Base-by-base conservation (phyloP, 2,329 filamentous ascomycete species). In the Fusarium sp. region DNA sequence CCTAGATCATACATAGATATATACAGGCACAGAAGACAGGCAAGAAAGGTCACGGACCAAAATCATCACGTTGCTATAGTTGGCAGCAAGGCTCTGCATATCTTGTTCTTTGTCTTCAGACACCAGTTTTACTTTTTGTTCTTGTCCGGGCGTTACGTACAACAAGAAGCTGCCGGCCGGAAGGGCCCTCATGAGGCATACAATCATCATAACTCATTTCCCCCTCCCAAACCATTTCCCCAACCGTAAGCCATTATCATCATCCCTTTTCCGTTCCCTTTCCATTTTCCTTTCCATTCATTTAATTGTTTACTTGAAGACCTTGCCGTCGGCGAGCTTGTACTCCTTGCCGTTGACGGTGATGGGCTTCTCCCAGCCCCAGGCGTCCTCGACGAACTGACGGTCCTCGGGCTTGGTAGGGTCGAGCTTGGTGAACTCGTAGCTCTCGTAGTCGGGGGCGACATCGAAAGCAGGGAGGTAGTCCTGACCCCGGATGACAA, bases 371-470 rank as follows among this genome's bases (percentile, higher is more conserved):
- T 98, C 96, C 93, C 94, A 97, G 70, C 90, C 87, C 96, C 96
- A 99, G 85, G 92, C 88, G 81, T 92, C 90, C 80, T 96, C 90
- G 79, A 99, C 87, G 81, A 93, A 95, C 81, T 92, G 91, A 80
- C 88, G 90, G 89, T 98, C 94, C 83, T 95, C 94, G 59, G 88
- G 82, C 82, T 94, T 97, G 82, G 84, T 90, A 81, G 90, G 92
- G 88, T 99, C 95, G 78, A 99, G 94, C 92, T 98, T 98, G 83
- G 86, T 92, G 91, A 98, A 98, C 77, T 89, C 84, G 89, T 98
- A 99, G 87, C 92, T 95, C 90, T 99, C 96, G 83, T 89, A 94
- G 86, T 99, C 96, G 78, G 96, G 96, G 80, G 95, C 96, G 78
- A 99, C 96, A 77, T 98, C 94, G 82, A 99, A 98, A 78, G 94